phyloP scores from a whole-genome alignment of 2,329 filamentous ascomycete genomes.

The Exutisphaerella laricina region DNA sequence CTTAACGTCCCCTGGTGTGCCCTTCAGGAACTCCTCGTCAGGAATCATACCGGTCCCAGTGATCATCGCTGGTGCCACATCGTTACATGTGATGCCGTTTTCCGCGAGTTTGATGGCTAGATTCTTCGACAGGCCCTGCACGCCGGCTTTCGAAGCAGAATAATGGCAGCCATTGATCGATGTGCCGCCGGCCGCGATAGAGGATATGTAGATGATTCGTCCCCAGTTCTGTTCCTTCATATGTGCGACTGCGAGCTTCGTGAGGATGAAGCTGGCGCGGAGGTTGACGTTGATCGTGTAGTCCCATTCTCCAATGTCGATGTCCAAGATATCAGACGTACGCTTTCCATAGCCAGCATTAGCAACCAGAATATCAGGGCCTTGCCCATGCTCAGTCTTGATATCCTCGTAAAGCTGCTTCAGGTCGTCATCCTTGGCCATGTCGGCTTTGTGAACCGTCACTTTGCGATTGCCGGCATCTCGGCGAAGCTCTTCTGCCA shows the following conservation, averaged over 20 bases:
- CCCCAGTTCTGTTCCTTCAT: slow-evolving; percentile 59
- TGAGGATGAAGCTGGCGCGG: slow-evolving; percentile 57
- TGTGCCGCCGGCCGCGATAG: slow-evolving; percentile 58
- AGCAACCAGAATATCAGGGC: slow-evolving; percentile 58
- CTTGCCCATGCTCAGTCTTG: slow-evolving; percentile 46
- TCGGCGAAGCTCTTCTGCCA: slow-evolving; percentile 35
- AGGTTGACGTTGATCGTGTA: slow-evolving; percentile 59
- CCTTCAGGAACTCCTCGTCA: slow-evolving; percentile 42
- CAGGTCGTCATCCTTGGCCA: slow-evolving; percentile 51
- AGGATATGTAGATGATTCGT: slow-evolving; percentile 59
- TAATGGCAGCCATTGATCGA: slow-evolving; percentile 50
- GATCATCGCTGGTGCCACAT: slow-evolving; percentile 66
- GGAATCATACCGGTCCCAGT: slow-evolving; percentile 54
- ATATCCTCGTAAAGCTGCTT: slow-evolving; percentile 52
- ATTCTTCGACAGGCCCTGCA: slow-evolving; percentile 61
- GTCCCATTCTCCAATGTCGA: slow-evolving; percentile 60
- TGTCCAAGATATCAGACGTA: slow-evolving; percentile 47
- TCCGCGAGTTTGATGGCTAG: slow-evolving; percentile 55
- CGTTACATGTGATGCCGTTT: slow-evolving; percentile 61
- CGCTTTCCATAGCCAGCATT: slow-evolving; percentile 64
- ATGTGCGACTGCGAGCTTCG: slow-evolving; percentile 55
- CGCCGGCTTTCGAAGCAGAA: slow-evolving; percentile 37
- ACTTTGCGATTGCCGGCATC: slow-evolving; percentile 37
- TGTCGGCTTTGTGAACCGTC: slow-evolving; percentile 54
- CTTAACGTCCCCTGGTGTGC: slow-evolving; percentile 50